Evolutionary conservation across 208 protist species (phyloP).

Genomic region (Trichomonas tenax): DNA sequence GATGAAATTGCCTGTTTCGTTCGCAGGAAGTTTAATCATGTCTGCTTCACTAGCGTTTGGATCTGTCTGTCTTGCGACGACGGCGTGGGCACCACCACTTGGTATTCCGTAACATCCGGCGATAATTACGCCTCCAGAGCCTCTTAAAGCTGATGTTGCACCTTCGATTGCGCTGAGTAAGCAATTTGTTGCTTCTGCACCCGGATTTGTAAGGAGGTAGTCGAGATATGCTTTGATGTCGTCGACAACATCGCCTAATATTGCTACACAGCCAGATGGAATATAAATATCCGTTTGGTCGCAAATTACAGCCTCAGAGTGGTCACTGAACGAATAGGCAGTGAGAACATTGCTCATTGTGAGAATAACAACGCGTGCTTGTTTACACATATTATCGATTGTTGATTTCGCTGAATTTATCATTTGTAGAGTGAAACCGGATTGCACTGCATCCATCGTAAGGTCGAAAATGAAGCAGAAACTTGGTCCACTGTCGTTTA

Average conservation of each 20-base stretch:
- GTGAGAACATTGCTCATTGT: not conserved
- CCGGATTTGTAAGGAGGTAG: not conserved
- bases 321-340: not conserved
- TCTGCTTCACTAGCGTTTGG: not conserved
- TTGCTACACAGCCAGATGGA: not conserved
- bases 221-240: not conserved
- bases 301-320: not conserved
- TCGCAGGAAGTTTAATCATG: not conserved
- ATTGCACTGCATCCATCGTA: not conserved
- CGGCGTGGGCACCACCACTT: not conserved
- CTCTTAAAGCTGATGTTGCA: not conserved
- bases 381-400: not conserved
- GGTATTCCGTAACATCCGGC: not conserved
- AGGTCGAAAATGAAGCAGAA: not conserved
- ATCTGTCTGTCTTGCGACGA: not conserved
- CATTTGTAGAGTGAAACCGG: not conserved
- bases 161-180: not conserved
- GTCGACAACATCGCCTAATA: not conserved
- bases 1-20: not conserved
- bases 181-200: not conserved
- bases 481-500: not conserved
- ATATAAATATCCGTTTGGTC: not conserved
- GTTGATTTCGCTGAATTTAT: not conserved
- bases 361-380: not conserved
- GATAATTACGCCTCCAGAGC: not conserved